A percentile compares a stretch with the other conserved stretches of the same genome.
Conservation (phyloP, 371 early-diverging fungal species). For the Rhizopus stolonifer region DNA sequence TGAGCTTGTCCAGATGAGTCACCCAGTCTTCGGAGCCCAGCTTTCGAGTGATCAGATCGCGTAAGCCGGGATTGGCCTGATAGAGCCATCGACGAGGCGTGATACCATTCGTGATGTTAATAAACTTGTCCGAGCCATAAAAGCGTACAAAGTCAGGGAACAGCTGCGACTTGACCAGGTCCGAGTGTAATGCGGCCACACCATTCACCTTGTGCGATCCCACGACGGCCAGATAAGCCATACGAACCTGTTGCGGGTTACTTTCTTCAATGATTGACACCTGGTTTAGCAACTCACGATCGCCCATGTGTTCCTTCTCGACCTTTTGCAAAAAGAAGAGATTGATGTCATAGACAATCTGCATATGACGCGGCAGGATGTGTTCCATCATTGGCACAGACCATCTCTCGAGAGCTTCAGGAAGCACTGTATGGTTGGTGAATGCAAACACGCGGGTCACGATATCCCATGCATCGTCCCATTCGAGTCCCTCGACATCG, state of each 20-base stretch:
- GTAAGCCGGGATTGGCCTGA: constrained; percentile 87
- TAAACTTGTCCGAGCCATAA: constrained; percentile 82
- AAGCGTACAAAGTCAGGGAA: constrained; percentile 84
- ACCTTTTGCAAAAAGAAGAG: constrained; percentile 92
- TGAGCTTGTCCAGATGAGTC: constrained; percentile 62
- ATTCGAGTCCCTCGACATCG: constrained; percentile 82
- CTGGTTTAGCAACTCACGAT: constrained; percentile 81
- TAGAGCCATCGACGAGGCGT: constrained; percentile 93
- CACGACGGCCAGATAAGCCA: constrained; percentile 72
- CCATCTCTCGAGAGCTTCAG: constrained; percentile 95
- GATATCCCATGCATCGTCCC: constrained; percentile 94
- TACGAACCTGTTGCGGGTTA: constrained; percentile 85
- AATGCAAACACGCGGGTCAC: constrained; percentile 87
- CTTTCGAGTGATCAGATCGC: constrained; percentile 73
- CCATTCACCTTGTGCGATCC: constrained; percentile 93
- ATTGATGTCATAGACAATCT: constrained; percentile 94
- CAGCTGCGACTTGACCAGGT: constrained; percentile 78
- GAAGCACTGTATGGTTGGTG: constrained; percentile 96
- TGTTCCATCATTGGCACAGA: constrained; percentile 86
- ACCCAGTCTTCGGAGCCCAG: constrained; percentile 75
- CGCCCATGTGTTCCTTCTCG: constrained; percentile 77
- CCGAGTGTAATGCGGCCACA: constrained; percentile 90
- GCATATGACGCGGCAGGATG: constrained; percentile 89
- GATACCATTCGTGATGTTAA: constrained; percentile 93
- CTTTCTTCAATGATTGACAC: constrained; percentile 91